Percentiles rank a stretch among this genome's conserved stretches.
Conservation (phyloP, 352 stramenopile genomes). For the Stramenopiles sp. region DNA sequence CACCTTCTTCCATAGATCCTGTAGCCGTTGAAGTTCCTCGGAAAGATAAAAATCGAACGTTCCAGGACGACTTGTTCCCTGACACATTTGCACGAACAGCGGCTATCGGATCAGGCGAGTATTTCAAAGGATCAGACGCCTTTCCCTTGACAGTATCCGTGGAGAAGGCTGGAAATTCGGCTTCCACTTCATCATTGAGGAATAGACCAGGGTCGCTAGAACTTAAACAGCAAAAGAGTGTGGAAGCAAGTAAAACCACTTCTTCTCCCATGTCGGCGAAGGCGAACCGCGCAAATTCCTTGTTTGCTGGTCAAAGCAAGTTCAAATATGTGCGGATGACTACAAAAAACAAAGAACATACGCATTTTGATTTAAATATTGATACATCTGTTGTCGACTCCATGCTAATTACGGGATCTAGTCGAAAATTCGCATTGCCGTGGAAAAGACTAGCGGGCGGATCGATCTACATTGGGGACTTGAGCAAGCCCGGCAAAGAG, state of each 20-base stretch:
- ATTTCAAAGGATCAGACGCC: not conserved
- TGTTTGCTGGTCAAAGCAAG: not conserved
- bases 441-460: not conserved
- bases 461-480: not conserved
- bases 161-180: not conserved
- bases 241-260: no score
- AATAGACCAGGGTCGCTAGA: not conserved
- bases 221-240: not conserved
- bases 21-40: not conserved
- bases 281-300: not conserved
- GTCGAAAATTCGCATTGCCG: not conserved
- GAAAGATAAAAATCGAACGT: not conserved
- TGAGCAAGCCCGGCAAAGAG: not conserved
- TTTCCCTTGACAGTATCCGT: not conserved
- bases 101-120: not conserved
- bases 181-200: no score
- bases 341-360: not conserved
- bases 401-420: not conserved
- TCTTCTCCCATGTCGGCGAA: not conserved
- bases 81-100: not conserved
- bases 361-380: not conserved
- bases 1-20: not conserved
- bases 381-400: not conserved
- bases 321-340: not conserved
- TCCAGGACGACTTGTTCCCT: not conserved